These are phyloP conservation scores for Candida mattraensis DNA, from an alignment of 805 yeast genomes.

Conservation along the genomic window DNA sequence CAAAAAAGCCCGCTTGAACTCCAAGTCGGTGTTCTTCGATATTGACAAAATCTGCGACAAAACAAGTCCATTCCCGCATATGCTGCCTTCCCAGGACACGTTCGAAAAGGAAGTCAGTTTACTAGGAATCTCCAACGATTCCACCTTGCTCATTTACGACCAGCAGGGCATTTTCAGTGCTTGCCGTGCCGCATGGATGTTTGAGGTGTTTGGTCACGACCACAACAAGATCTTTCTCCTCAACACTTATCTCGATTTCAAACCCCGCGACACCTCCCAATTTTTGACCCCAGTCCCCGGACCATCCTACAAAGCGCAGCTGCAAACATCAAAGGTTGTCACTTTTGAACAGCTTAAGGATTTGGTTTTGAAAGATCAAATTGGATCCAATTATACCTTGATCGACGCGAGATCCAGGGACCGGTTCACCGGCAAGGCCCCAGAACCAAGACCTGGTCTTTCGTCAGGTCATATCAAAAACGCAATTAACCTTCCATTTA, in stretches of 20 bases:
- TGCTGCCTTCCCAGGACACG: slow-evolving; percentile 66
- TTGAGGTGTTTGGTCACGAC: slow-evolving; percentile 73
- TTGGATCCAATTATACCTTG: slow-evolving; percentile 48
- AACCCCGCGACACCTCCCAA: neutral
- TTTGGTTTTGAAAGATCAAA: slow-evolving; percentile 49
- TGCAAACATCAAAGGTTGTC: slow-evolving; percentile 52
- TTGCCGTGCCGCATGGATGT: slow-evolving; percentile 92
- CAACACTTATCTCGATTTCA: slow-evolving; percentile 54
- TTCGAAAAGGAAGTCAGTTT: slow-evolving; percentile 55
- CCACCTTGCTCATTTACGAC: slow-evolving; percentile 79
- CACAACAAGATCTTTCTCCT: slow-evolving; percentile 55
- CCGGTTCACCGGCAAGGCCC: slow-evolving; percentile 74
- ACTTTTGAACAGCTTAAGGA: slow-evolving; percentile 64
- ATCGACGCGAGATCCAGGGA: slow-evolving; percentile 81
- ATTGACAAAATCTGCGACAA: slow-evolving; percentile 67
- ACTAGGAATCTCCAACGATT: slow-evolving; percentile 56
- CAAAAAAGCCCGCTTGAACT: slow-evolving; percentile 53
- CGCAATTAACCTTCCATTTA: slow-evolving; percentile 74
- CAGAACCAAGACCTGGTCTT: slow-evolving; percentile 88
- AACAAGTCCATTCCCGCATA: slow-evolving; percentile 76
- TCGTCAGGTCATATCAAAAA: slow-evolving; percentile 90
- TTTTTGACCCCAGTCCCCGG: slow-evolving; percentile 21
- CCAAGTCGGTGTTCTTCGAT: slow-evolving; percentile 72
- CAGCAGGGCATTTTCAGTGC: slow-evolving; percentile 80
- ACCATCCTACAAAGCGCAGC: slow-evolving; percentile 37